Percentiles rank a stretch among this genome's conserved stretches.
phyloP scores from a whole-genome alignment of 2,329 filamentous ascomycete species.

The Karstenula rhodostoma region DNA sequence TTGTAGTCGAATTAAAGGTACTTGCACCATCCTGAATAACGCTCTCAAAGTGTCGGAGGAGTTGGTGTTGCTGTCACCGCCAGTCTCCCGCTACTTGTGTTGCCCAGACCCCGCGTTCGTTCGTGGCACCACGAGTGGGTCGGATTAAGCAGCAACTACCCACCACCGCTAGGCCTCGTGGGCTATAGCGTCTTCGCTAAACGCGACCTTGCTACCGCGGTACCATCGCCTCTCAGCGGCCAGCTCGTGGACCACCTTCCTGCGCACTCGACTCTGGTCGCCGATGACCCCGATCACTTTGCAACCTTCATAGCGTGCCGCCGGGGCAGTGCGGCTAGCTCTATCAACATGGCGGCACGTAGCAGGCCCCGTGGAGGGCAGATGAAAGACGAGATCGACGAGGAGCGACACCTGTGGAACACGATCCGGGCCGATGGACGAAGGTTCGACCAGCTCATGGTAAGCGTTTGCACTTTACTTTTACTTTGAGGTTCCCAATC shows the following conservation, averaged over 20 bases:
- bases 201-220: constrained; percentile 3
- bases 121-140: constrained; percentile 18
- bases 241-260: constrained; percentile 1
- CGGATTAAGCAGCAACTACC: constrained; percentile 19
- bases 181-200: constrained; percentile 4
- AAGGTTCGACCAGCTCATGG: constrained; percentile 56
- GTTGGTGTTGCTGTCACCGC: constrained; percentile 12
- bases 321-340: constrained; percentile 11
- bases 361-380: constrained; percentile 53
- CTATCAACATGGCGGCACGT: constrained; percentile 54
- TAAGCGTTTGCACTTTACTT: constrained; percentile 39
- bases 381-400: constrained; percentile 59
- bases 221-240: constrained; percentile 8
- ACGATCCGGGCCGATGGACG: constrained; percentile 56
- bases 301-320: constrained; percentile 7
- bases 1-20: constrained; percentile 84
- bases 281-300: constrained; percentile 9
- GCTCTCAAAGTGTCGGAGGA: constrained; percentile 15
- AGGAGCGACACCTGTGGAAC: constrained; percentile 60
- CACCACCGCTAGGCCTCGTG: neutral
- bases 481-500: neutral
- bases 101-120: constrained; percentile 16
- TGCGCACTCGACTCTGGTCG: neutral
- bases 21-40: constrained; percentile 47
- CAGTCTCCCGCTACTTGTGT: constrained; percentile 20